A percentile compares a stretch with the other conserved stretches of the same genome.
Conservation (phyloP, 768 basidiomycete genomes). For the Coprinopsis marcescibilis region DNA sequence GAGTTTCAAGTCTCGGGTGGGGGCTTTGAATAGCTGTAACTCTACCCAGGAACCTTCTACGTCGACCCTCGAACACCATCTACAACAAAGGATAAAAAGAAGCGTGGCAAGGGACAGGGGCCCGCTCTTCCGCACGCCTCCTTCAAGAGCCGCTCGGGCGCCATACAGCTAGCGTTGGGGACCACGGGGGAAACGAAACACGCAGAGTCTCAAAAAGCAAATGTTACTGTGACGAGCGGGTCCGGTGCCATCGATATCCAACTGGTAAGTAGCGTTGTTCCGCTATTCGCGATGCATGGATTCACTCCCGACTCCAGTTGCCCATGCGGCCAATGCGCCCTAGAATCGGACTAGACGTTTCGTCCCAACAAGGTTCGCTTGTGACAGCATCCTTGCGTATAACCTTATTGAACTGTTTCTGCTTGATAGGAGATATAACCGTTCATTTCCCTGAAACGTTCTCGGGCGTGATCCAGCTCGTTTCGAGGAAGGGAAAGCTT, state of each 20-base stretch:
- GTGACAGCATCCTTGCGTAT: background rate
- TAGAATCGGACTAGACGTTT: slow-evolving; percentile 31
- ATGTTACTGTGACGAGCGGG: slow-evolving; percentile 30
- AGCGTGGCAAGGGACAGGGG: slow-evolving; percentile 23
- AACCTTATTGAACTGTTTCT: slow-evolving; percentile 3
- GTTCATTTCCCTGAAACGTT: slow-evolving; percentile 31
- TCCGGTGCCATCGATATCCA: slow-evolving; percentile 34
- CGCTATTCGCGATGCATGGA: background rate
- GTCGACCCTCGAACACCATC: slow-evolving; percentile 32
- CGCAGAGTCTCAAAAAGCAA: slow-evolving; percentile 27
- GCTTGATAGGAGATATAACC: slow-evolving; percentile 27
- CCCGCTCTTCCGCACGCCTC: slow-evolving; percentile 28
- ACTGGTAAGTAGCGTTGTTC: slow-evolving; percentile 24
- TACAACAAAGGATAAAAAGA: slow-evolving; percentile 13
- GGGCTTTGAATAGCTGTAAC: background rate
- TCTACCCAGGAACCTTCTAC: slow-evolving; percentile 33
- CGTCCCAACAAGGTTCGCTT: slow-evolving; percentile 27
- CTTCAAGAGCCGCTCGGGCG: slow-evolving; percentile 36
- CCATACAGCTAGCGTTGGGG: slow-evolving; percentile 31
- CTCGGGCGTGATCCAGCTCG: slow-evolving; percentile 31
- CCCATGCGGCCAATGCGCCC: slow-evolving; percentile 27
- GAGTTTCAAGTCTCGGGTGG: background rate
- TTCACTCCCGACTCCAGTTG: slow-evolving; percentile 19
- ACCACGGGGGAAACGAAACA: slow-evolving; percentile 30
- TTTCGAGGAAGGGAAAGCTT: slow-evolving; percentile 26